Percentiles rank a stretch among this genome's conserved stretches.
Evolutionary conservation across 352 stramenopile species (phyloP).

Genomic region (Sclerospora graminicola): DNA sequence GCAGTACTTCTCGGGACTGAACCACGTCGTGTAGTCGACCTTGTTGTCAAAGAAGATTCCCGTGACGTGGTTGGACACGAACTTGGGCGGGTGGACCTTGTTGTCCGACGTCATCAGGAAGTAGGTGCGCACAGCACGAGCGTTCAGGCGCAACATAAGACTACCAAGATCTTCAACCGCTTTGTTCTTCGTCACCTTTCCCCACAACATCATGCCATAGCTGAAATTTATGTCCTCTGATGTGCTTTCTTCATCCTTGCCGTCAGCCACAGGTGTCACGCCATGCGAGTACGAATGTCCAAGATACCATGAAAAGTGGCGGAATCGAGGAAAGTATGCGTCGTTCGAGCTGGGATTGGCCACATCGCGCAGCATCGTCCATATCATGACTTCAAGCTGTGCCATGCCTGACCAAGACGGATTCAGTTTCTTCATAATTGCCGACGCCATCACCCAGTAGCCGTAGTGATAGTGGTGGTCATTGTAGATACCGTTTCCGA

Average conservation of each 20-base stretch:
- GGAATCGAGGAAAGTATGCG: slow-evolving; percentile 42
- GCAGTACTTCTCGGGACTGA: slow-evolving; percentile 48
- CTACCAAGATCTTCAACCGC: slow-evolving; percentile 23
- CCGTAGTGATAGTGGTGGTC: slow-evolving; percentile 75
- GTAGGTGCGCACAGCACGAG: slow-evolving; percentile 44
- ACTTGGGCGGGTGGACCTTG: slow-evolving; percentile 33
- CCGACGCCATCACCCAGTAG: slow-evolving; percentile 46
- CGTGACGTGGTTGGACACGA: slow-evolving; percentile 38
- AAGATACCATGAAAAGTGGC: slow-evolving; percentile 54
- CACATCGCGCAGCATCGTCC: slow-evolving; percentile 42
- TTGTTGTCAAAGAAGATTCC: slow-evolving; percentile 81
- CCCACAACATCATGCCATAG: slow-evolving; percentile 43
- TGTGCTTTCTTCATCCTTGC: slow-evolving; percentile 62
- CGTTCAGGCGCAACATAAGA: slow-evolving; percentile 41
- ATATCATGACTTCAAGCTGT: slow-evolving; percentile 30
- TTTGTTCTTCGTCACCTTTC: slow-evolving; percentile 31
- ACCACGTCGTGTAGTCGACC: slow-evolving; percentile 72
- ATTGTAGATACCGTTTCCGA: slow-evolving; percentile 70
- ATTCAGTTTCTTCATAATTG: slow-evolving; percentile 37
- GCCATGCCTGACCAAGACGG: slow-evolving; percentile 28
- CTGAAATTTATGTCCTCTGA: slow-evolving; percentile 62
- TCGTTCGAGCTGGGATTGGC: slow-evolving; percentile 33
- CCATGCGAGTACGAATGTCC: slow-evolving; percentile 67
- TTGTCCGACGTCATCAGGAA: slow-evolving; percentile 58
- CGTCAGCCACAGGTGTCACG: slow-evolving; percentile 42